Conservation (phyloP, 1,284 basidiomycete species). For the Kwoniella shivajii region DNA sequence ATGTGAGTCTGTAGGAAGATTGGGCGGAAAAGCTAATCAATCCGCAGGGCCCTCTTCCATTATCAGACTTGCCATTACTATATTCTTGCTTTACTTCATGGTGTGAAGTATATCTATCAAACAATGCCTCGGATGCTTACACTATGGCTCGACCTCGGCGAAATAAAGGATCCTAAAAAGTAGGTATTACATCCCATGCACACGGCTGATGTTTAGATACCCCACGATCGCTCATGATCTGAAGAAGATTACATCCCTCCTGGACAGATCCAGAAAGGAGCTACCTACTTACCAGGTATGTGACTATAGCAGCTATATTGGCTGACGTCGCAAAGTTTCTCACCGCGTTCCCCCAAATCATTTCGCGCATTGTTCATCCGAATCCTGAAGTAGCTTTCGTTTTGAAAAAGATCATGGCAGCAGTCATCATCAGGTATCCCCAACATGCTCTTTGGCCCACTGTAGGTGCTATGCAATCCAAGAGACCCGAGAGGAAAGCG, state of each 20-base stretch:
- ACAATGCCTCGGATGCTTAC: constrained; percentile 92
- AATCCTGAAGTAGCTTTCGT: constrained; percentile 69
- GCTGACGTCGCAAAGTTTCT: constrained; percentile 70
- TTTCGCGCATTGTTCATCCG: constrained; percentile 85
- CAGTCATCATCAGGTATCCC: constrained; percentile 79
- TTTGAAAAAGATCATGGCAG: constrained; percentile 70
- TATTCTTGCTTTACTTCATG: constrained; percentile 71
- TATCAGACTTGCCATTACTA: constrained; percentile 64
- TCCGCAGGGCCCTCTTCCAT: constrained; percentile 29
- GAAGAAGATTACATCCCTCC: constrained; percentile 59
- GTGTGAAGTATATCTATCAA: constrained; percentile 96
- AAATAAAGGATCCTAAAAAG: constrained; percentile 54
- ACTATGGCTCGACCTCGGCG: constrained; percentile 93
- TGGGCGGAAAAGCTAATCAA: not conserved
- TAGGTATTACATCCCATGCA: constrained; percentile 1
- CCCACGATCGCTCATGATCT: constrained; percentile 17
- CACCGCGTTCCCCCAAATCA: constrained; percentile 94
- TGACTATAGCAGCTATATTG: not conserved
- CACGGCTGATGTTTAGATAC: constrained; percentile 9
- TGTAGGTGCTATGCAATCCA: constrained; percentile 84
- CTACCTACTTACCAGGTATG: constrained; percentile 75
- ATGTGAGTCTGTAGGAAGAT: constrained; percentile 23
- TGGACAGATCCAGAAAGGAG: constrained; percentile 63
- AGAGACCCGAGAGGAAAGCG: constrained; percentile 64
- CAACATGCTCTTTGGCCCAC: constrained; percentile 94